Percentiles rank a stretch among this genome's conserved stretches.
Conservation (phyloP, 108 stramenopile species). For the Phaeodactylum tricornutum region DNA sequence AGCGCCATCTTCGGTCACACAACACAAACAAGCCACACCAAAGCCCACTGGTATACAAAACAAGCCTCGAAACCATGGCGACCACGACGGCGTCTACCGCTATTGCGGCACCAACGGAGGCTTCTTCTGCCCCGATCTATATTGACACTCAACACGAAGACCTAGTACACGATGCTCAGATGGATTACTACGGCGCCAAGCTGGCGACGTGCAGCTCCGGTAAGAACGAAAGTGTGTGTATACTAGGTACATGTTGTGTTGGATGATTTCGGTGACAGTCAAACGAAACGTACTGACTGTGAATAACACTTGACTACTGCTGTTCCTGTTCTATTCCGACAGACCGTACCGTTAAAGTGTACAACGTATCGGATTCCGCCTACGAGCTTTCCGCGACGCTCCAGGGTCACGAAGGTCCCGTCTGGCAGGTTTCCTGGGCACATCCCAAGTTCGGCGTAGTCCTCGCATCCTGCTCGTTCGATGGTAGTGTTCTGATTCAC, state of each 20-base stretch:
- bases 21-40: no score
- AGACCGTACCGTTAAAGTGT: constrained; percentile 91
- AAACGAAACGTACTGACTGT: no score
- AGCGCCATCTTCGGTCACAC: no score
- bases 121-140: constrained; percentile 34
- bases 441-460: constrained; percentile 91
- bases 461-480: constrained; percentile 85
- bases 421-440: constrained; percentile 92
- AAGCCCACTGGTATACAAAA: no score
- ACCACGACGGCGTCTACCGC: neutral
- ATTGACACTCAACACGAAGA: constrained; percentile 94
- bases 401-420: constrained; percentile 79
- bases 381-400: constrained; percentile 77
- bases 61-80: no score
- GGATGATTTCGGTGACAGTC: neutral
- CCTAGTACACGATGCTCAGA: constrained; percentile 88
- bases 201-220: constrained; percentile 87
- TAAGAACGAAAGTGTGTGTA: constrained; percentile 25
- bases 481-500: constrained; percentile 80
- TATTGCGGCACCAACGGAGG: neutral
- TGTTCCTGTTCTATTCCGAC: neutral
- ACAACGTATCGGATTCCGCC: constrained; percentile 72
- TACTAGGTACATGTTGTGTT: neutral
- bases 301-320: neutral
- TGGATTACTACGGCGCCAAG: constrained; percentile 93